Evolutionary conservation across 1,284 basidiomycete species (phyloP), one percentile per base, ranked within the genome.

Genomic region (Ustilago trichophora): DNA sequence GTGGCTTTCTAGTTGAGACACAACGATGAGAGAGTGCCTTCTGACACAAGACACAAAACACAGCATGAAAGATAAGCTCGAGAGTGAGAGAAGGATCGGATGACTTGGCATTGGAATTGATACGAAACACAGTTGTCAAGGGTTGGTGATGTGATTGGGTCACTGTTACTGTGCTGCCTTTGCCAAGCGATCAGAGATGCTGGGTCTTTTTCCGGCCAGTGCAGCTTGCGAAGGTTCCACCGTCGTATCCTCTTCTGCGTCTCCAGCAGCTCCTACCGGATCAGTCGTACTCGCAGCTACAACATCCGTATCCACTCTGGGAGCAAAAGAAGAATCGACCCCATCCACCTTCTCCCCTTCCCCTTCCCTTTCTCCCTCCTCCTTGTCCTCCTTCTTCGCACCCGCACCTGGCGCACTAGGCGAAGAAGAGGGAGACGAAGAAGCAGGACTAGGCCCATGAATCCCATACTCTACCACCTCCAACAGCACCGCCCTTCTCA

Each of bases 401-500:
- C 27, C n/a, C n/a, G n/a, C n/a, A n/a, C n/a, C n/a, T n/a, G n/a
- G n/a, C n/a, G n/a, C n/a, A n/a, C n/a, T n/a, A n/a, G n/a, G 0
- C 4, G 29, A 13, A 25, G 48, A 6, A 15, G 34, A 27, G 3
- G 46, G n/a, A 27, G n/a, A n/a, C n/a, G n/a, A n/a, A n/a, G 43
- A 25, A 7, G 52, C 35, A 12, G 64, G 55, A 6, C 31, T 53
- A 11, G 60, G 58, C 7, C 49, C 60, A 16, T 57, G 46, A 3
- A 71, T 46, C 10, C 65, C 74, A 27, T 67, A 59, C 58, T 79
- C 74, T 13, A 80, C 77, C 9, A 73, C 47, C 62, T 83, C 80
- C 0, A 83, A 69, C 13, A 84, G 49, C 26, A 80, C 76, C 0
- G 83, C 83, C 12, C 81, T 40, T 6, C 83, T 52, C 3, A 83